Conservation (phyloP, 164 flowering plant species). For the Aristolochia californica region DNA sequence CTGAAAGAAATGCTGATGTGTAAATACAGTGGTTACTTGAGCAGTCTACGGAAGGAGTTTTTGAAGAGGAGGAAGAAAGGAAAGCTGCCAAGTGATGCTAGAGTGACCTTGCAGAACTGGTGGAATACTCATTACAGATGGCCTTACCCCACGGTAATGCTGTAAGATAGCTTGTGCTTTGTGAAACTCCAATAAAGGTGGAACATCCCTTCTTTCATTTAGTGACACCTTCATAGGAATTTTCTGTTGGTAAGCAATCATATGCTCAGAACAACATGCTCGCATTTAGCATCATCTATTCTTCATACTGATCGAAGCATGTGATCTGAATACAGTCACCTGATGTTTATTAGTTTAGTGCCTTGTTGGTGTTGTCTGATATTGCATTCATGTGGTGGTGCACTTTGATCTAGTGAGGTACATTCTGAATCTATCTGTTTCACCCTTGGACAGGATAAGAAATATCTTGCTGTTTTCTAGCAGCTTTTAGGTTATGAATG, state of each 20-base stretch:
- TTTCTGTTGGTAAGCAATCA: background rate
- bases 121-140: constrained; percentile 59
- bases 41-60: constrained; percentile 45
- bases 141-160: constrained; percentile 74
- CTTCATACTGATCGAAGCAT: too few relatives aligned
- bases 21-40: constrained; percentile 57
- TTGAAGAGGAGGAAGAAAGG: constrained; percentile 54
- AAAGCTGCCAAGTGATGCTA: constrained; percentile 59
- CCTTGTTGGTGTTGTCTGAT: too few relatives aligned
- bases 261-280: too few relatives aligned
- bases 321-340: too few relatives aligned
- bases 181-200: background rate
- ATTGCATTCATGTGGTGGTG: too few relatives aligned
- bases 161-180: background rate
- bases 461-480: too few relatives aligned
- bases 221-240: background rate
- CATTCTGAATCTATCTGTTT: too few relatives aligned
- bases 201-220: background rate
- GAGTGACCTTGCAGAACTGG: constrained; percentile 38
- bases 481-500: background rate
- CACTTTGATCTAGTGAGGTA: too few relatives aligned
- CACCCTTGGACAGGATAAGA: too few relatives aligned
- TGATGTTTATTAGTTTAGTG: too few relatives aligned
- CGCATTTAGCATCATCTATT: too few relatives aligned
- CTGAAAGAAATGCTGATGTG: constrained; percentile 46